Evolutionary conservation across 768 basidiomycete species (phyloP).

Genomic region (Russula lepida): DNA sequence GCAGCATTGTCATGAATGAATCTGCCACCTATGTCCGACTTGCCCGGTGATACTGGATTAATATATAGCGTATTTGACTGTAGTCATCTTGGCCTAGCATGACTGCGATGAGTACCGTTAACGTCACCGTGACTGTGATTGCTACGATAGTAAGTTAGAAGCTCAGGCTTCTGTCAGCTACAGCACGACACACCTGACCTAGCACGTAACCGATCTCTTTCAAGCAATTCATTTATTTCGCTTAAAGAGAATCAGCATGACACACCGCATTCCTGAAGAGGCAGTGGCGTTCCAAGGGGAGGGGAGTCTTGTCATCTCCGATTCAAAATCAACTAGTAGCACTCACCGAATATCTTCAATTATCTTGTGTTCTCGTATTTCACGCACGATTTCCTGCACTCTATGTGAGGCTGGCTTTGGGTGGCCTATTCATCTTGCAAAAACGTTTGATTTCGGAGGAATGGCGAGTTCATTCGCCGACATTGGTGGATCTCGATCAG

Average conservation of each 20-base stretch:
- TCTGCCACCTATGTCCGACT: too few relatives aligned
- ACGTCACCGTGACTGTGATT: neutral
- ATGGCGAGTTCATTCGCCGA: neutral
- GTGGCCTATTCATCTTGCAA: neutral
- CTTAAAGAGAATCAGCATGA: neutral
- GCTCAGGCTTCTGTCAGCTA: slow-evolving; percentile 3
- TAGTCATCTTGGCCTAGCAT: neutral
- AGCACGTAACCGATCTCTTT: neutral
- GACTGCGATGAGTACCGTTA: neutral
- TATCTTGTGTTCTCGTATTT: neutral
- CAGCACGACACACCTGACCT: neutral
- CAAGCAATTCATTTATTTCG: neutral
- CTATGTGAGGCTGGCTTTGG: neutral
- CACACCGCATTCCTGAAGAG: neutral
- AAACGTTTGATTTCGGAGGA: neutral
- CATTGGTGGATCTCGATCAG: neutral
- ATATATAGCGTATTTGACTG: too few relatives aligned
- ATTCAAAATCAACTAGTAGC: neutral
- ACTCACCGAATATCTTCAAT: neutral
- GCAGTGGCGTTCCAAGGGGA: neutral
- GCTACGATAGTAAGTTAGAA: neutral
- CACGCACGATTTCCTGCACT: neutral
- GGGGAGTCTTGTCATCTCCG: neutral
- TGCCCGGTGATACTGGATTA: too few relatives aligned
- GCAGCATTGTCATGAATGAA: too few relatives aligned